Evolutionary conservation across 139 green algal genomes (phyloP), one percentile per base, ranked within the genome.

Genomic region (Prasinococcaceae sp.): DNA sequence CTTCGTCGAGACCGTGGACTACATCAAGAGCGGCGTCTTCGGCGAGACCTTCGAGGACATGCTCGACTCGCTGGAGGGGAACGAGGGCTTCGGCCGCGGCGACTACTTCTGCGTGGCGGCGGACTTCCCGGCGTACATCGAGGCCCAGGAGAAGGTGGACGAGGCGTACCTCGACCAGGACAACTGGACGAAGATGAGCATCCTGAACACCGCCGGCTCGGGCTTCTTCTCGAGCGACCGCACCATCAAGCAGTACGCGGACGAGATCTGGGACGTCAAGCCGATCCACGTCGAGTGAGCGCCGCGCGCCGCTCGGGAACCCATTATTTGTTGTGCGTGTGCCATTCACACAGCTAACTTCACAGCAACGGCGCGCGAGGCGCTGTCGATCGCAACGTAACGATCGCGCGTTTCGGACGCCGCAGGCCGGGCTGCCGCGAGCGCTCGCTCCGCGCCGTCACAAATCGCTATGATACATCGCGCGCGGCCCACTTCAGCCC

Each of bases 41-140:
- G 90, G 90, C 17, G 69, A 90, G 38, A 72, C 74, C 77, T 95
- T 89, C 75, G 81, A 92, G 66, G 73, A 83, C 29, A 63, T 98
- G 48, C 77, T 95, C 41, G 84, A 84, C 66, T 66, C 47, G 3
- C 49, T 77, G 28, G 69, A 77, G 55, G 66, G 66, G 46, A 77
- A 77, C 56, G 66, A 75, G 48, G 69, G 69, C 39, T 77, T 51
- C 32, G 62, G 68, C 19, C 53, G 66, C 2, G 69, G 58, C 52
- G 88, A 96, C 73, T 96, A 89, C 84, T 96, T 95, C 81, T 66
- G 93, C 55, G 64, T 96, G 30, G 88, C 80, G 54, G 83, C 90
- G 49, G 87, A 96, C 71, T 95, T 95, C 77, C 79, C 85, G 2
- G 60, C 44, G 40, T 98, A 97, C 78, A 72, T 97, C 60, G 70